These are phyloP conservation scores for Polysphondylium violaceum DNA, from an alignment of 78 protist genomes.

Conservation along the genomic window DNA sequence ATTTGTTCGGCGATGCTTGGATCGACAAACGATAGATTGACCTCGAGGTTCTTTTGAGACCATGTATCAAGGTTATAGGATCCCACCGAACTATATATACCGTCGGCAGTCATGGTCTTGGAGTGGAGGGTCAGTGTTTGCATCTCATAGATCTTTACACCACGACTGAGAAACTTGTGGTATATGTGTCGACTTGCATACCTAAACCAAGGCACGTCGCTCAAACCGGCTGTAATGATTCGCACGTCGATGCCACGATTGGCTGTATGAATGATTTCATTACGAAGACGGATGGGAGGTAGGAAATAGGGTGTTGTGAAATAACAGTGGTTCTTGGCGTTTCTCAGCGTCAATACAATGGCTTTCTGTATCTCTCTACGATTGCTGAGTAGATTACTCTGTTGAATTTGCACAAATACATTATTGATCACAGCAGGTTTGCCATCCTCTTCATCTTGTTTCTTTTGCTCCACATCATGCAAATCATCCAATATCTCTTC, in stretches of 20 bases:
- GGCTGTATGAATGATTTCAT: conserved; percentile 35
- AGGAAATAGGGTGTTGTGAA: conserved; percentile 77
- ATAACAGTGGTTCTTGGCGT: conserved; percentile 20
- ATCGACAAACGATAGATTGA: conserved; percentile 19
- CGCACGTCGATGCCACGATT: conserved; percentile 68
- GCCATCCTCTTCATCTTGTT: not conserved
- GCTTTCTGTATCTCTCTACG: conserved; percentile 47
- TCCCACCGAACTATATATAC: conserved; percentile 57
- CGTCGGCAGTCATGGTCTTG: conserved; percentile 67
- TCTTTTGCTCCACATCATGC: not conserved
- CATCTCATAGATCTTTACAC: conserved; percentile 58
- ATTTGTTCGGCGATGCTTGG: conserved; percentile 12
- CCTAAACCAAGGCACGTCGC: conserved; percentile 74
- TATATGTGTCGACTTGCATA: conserved; percentile 66
- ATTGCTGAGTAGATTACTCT: conserved; percentile 48
- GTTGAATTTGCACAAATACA: conserved; percentile 45
- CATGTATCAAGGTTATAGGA: conserved; percentile 69
- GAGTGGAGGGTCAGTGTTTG: conserved; percentile 32
- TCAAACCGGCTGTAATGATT: conserved; percentile 53
- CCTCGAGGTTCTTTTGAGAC: conserved; percentile 67
- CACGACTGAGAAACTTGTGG: not conserved
- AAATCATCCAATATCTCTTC: too few species aligned
- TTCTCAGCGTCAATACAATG: conserved; percentile 13
- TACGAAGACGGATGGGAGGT: conserved; percentile 58
- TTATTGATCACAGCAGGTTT: not conserved